Conservation (phyloP, 257 asterid species). For the Penstemon barbatus region DNA sequence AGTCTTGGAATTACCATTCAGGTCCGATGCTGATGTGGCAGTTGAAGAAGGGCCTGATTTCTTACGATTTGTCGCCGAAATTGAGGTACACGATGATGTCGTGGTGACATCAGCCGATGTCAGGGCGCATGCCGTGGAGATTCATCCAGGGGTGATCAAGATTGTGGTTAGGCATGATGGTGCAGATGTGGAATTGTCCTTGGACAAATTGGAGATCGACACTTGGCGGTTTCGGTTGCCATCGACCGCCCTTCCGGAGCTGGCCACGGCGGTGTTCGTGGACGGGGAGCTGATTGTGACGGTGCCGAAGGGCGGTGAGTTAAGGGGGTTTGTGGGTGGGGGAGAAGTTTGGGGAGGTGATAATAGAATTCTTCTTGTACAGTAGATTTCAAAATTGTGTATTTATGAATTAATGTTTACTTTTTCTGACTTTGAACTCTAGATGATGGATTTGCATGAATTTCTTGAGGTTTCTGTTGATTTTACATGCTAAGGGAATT, state of each 20-base stretch:
- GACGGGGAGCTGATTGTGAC: constrained; percentile 54
- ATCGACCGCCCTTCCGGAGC: constrained; percentile 44
- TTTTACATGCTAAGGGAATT: too few species aligned
- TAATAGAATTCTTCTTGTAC: constrained; percentile 45
- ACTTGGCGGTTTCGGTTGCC: constrained; percentile 71
- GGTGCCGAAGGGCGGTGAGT: constrained; percentile 51
- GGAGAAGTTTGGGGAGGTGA: constrained; percentile 38
- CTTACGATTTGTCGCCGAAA: constrained; percentile 49
- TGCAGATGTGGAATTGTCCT: constrained; percentile 29
- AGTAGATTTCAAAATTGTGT: constrained; percentile 16
- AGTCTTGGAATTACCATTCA: constrained; percentile 64
- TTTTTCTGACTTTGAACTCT: too few species aligned
- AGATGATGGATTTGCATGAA: too few species aligned
- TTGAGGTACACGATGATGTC: constrained; percentile 9
- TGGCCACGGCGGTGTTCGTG: constrained; percentile 42
- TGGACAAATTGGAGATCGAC: constrained; percentile 56
- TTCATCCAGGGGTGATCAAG: constrained; percentile 69
- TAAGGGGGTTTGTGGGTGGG: constrained; percentile 27
- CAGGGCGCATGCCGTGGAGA: constrained; percentile 63
- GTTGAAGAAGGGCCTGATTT: constrained; percentile 53
- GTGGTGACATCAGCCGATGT: constrained; percentile 19
- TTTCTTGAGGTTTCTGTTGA: too few species aligned
- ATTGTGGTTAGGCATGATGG: constrained; percentile 49
- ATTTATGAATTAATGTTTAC: too few species aligned
- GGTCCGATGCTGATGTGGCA: constrained; percentile 61